phyloP scores from a whole-genome alignment of 257 asterid genomes.

The Solanum chiquidenum region DNA sequence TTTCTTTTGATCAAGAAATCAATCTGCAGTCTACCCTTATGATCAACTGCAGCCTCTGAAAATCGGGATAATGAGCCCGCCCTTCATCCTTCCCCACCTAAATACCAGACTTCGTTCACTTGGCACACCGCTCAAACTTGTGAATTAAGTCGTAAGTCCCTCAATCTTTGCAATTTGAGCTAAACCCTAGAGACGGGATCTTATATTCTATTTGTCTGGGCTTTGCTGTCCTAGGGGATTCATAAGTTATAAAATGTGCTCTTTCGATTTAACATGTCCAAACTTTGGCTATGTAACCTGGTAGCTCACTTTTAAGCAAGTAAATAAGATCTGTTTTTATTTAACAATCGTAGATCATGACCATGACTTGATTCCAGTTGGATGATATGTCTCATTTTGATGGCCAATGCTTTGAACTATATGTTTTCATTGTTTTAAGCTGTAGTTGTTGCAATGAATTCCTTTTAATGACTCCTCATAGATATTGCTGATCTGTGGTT shows the following conservation, averaged over 20 bases:
- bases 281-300: background rate
- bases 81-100: background rate
- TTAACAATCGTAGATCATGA: background rate
- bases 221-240: background rate
- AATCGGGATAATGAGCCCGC: background rate
- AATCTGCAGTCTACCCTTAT: background rate
- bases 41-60: background rate
- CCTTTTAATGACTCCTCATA: background rate
- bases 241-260: background rate
- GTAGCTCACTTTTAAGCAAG: background rate
- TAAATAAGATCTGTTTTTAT: background rate
- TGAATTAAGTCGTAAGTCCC: background rate
- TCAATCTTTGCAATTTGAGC: background rate
- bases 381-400: background rate
- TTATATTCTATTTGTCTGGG: background rate
- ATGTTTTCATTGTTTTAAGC: background rate
- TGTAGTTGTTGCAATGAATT: background rate
- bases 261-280: background rate
- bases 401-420: background rate
- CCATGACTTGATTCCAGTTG: background rate
- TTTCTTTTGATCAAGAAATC: background rate
- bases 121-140: background rate
- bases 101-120: background rate
- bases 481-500: constrained; percentile 1
- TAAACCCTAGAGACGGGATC: background rate